Conservation (phyloP, 2,329 filamentous ascomycete genomes). For the Aspergillus viridinutans region DNA sequence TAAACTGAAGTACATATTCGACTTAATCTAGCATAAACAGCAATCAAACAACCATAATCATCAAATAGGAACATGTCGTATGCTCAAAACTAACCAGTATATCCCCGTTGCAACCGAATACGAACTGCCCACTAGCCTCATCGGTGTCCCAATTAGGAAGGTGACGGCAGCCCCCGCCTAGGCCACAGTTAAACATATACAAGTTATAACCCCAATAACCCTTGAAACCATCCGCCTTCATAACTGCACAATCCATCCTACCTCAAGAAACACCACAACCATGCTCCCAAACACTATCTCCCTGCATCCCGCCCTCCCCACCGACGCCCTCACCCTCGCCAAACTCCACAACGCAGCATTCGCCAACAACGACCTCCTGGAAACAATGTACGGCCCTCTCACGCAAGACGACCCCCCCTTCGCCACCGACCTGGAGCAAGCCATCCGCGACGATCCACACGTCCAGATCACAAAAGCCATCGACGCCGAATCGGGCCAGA, state of each 20-base stretch:
- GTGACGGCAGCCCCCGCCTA: neutral
- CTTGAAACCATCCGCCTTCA: neutral
- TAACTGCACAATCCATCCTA: neutral
- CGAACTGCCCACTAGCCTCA: neutral
- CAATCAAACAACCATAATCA: too few relatives aligned
- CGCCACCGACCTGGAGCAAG: neutral
- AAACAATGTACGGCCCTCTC: conserved; percentile 2
- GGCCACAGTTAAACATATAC: neutral
- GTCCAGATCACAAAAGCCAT: neutral
- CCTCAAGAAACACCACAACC: neutral
- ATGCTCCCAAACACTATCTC: neutral
- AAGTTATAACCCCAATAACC: too few relatives aligned
- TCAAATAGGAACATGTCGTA: too few relatives aligned
- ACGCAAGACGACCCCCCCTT: neutral
- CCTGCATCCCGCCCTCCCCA: neutral
- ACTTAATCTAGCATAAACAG: too few relatives aligned
- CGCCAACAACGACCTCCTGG: neutral
- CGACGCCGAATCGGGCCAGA: neutral
- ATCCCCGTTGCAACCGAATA: too few relatives aligned
- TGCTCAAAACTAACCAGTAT: too few relatives aligned
- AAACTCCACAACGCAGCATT: conserved; percentile 1
- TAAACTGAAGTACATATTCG: too few relatives aligned
- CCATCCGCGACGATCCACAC: neutral
- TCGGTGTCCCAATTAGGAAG: neutral
- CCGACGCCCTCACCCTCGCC: neutral